Percentiles rank a stretch among this genome's conserved stretches.
Conservation (phyloP, 805 yeast species). For the Metschnikowia peoriensis region DNA sequence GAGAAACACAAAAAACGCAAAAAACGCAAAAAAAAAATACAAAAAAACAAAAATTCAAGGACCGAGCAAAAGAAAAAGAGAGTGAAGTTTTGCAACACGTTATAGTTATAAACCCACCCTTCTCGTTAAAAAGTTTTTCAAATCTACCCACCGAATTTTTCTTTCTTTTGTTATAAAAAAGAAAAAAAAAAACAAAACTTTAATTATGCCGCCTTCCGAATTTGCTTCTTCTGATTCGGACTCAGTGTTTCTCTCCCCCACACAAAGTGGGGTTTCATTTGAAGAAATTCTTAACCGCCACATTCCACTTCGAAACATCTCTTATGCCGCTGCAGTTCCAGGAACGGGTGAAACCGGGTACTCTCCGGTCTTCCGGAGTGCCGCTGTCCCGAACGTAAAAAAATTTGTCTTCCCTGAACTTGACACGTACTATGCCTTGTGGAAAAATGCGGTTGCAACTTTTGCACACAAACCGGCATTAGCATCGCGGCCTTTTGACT, state of each 20-base stretch:
- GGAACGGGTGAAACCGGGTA: slow-evolving; percentile 42
- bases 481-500: slow-evolving; percentile 40
- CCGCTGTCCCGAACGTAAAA: slow-evolving; percentile 27
- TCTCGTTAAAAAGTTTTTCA: too few relatives aligned
- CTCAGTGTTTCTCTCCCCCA: slow-evolving; percentile 16
- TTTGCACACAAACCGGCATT: slow-evolving; percentile 42
- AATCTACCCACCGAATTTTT: background rate
- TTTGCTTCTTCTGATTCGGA: slow-evolving; percentile 19
- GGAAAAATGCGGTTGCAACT: slow-evolving; percentile 38
- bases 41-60: too few relatives aligned
- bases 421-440: slow-evolving; percentile 44
- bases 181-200: too few relatives aligned
- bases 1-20: too few relatives aligned
- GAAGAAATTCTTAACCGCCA: slow-evolving; percentile 12
- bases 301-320: slow-evolving; percentile 18
- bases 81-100: too few relatives aligned
- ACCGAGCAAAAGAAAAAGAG: background rate
- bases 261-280: slow-evolving; percentile 10
- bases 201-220: slow-evolving; percentile 1
- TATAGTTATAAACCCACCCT: too few relatives aligned
- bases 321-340: slow-evolving; percentile 30
- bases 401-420: slow-evolving; percentile 43
- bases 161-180: background rate
- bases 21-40: too few relatives aligned
- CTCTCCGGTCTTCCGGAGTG: slow-evolving; percentile 52